Conservation (phyloP, 139 green algal genomes). For the Coccomyxa sp. region DNA sequence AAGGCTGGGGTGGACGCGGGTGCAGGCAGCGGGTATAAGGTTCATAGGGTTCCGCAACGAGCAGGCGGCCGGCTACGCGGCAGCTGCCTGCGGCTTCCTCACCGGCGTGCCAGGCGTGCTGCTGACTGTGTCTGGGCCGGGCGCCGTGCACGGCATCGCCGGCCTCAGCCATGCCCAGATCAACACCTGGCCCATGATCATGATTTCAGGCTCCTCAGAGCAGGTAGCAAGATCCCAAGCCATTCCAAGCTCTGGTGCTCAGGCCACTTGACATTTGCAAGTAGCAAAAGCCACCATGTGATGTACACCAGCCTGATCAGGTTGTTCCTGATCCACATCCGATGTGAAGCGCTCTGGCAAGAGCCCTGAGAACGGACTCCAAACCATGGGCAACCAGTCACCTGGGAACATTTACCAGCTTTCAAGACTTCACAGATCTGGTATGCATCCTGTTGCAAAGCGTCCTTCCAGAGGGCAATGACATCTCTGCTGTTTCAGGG, state of each 20-base stretch:
- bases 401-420: too few relatives aligned
- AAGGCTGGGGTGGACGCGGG: not conserved
- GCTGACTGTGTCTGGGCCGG: constrained; percentile 79
- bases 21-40: constrained; percentile 67
- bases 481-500: too few relatives aligned
- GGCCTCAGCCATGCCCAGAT: constrained; percentile 58
- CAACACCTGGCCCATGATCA: constrained; percentile 79
- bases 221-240: too few relatives aligned
- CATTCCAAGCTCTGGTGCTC: too few relatives aligned
- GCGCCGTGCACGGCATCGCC: constrained; percentile 71
- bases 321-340: not conserved
- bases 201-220: constrained; percentile 63
- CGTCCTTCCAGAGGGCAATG: too few relatives aligned
- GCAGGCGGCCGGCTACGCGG: constrained; percentile 81
- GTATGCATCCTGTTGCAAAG: too few relatives aligned
- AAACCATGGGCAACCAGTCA: too few relatives aligned
- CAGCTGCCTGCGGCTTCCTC: constrained; percentile 66
- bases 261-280: too few relatives aligned
- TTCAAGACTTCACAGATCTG: too few relatives aligned
- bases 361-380: too few relatives aligned
- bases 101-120: constrained; percentile 65
- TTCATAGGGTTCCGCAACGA: constrained; percentile 82
- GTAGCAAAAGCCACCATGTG: too few relatives aligned
- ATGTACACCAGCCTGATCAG: not conserved
- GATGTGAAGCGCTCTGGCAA: too few relatives aligned